Conservation (phyloP, 2,329 filamentous ascomycete species). For the Paradendryphiella salina region DNA sequence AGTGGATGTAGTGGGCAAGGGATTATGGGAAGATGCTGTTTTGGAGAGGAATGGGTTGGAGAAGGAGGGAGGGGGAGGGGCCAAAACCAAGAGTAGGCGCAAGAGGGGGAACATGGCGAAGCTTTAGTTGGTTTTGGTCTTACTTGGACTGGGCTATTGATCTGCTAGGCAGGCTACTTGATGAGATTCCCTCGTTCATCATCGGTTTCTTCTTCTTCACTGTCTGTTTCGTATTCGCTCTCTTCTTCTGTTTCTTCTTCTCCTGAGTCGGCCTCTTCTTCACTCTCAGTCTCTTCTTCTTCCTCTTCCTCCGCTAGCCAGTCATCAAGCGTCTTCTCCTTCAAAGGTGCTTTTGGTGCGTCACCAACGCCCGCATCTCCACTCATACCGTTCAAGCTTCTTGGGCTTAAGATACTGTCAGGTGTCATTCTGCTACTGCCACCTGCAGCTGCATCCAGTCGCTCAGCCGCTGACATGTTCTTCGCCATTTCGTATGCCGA, state of each 20-base stretch:
- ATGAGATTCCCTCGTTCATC: slow-evolving; percentile 40
- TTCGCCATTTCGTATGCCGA: slow-evolving; percentile 40
- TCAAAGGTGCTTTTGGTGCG: slow-evolving; percentile 37
- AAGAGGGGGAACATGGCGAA: slow-evolving; percentile 41
- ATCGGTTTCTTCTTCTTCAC: slow-evolving; percentile 7
- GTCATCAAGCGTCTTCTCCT: slow-evolving; percentile 84
- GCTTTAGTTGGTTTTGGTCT: slow-evolving; percentile 23
- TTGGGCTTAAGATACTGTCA: slow-evolving; percentile 43
- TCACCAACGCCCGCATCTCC: slow-evolving; percentile 14
- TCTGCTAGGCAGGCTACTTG: slow-evolving; percentile 16
- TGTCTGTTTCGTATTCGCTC: slow-evolving; percentile 7
- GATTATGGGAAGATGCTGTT: slow-evolving; percentile 62
- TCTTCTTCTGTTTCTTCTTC: slow-evolving; percentile 46
- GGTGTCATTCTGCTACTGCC: slow-evolving; percentile 40
- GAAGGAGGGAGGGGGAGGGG: slow-evolving; percentile 18
- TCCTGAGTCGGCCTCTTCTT: slow-evolving; percentile 64
- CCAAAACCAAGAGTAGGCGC: slow-evolving; percentile 35
- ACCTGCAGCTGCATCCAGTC: slow-evolving; percentile 62
- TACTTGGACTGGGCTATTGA: not conserved
- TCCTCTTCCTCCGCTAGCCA: slow-evolving; percentile 75
- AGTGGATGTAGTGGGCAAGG: slow-evolving; percentile 71
- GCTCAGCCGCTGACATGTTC: slow-evolving; percentile 63
- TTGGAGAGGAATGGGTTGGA: slow-evolving; percentile 11
- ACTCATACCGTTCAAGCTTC: slow-evolving; percentile 56
- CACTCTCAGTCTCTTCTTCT: slow-evolving; percentile 57